Base-by-base conservation (phyloP, 2,329 filamentous ascomycete genomes). In the Colletotrichum chrysophilum region DNA sequence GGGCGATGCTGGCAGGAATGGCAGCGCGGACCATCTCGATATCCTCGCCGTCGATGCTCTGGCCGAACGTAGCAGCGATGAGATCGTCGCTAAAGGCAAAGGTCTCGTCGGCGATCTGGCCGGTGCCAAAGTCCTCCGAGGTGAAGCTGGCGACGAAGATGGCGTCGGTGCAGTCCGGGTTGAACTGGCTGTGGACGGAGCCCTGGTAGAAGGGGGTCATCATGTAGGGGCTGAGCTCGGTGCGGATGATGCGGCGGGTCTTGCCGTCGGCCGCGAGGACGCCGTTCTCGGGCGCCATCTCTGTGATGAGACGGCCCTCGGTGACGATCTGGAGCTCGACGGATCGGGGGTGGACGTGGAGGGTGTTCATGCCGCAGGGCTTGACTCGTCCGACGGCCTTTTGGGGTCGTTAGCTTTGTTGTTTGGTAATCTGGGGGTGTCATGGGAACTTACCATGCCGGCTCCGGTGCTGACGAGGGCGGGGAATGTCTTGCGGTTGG, bases 401-500 rank as follows among this genome's bases (percentile, higher is more conserved):
- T 16, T 2, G 1, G 18, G 3, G 9, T 16, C 32, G 13, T 64
- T 7, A 64, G 61, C 24, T 38, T 38, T 7, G 10, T 62, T 34
- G 21, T n/a, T n/a, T n/a, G n/a, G n/a, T n/a, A n/a, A n/a, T n/a
- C n/a, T n/a, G n/a, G n/a, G n/a, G n/a, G n/a, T n/a, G n/a, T n/a
- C n/a, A n/a, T n/a, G n/a, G n/a, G n/a, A n/a, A n/a, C 30, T 56
- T 67, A 67, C 66, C 84, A 90, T 89, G 73, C 86, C 86, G 43
- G 87, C 82, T 24, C 86, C 86, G 5, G 88, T 89, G 64, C 88
- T 86, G 24, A 90, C 87, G 24, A 92, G 87, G 30, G 89, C 89
- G 4, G 90, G 90, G 82, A 91, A 92, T 43, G 86, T 88, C 82
- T 89, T 88, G 80, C 89, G 86, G 83, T 91, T 90, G 60, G 90